Evolutionary conservation across 73 alveolate genomes (phyloP).

Genomic region (Stentor coeruleus): DNA sequence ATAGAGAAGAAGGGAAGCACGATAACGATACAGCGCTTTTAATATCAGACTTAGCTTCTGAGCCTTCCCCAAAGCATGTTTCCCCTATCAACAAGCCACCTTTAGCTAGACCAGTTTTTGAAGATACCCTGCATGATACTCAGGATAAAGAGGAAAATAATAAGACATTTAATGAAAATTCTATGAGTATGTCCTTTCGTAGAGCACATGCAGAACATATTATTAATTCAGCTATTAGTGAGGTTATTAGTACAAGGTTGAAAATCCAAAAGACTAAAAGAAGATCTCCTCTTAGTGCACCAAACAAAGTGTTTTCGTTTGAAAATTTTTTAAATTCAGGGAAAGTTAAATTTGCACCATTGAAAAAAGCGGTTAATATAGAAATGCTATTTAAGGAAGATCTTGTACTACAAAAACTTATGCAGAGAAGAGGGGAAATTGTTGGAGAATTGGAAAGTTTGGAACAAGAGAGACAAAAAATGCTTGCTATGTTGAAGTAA

Average conservation of each 20-base stretch:
- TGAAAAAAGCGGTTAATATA: background rate
- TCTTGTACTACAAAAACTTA: background rate
- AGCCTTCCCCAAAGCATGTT: background rate
- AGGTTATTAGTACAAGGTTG: background rate
- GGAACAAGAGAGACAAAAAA: background rate
- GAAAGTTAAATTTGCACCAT: slow-evolving; percentile 4
- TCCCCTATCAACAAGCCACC: background rate
- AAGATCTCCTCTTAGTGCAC: background rate
- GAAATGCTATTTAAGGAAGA: background rate
- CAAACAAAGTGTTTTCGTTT: slow-evolving; percentile 1
- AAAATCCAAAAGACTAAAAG: background rate
- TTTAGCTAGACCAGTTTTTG: background rate
- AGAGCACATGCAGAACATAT: slow-evolving; percentile 15
- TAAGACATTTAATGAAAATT: background rate
- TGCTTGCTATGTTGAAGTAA: background rate
- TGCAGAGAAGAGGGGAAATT: background rate
- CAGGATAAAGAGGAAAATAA: background rate
- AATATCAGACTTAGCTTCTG: background rate
- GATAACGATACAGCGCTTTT: background rate
- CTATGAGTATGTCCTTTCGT: slow-evolving; percentile 25
- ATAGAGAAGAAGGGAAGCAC: no score
- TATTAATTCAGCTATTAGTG: slow-evolving; percentile 3
- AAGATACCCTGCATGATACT: background rate
- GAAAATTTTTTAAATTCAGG: background rate
- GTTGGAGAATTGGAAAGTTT: background rate